Evolutionary conservation across 1,139 yeast species (phyloP), one percentile per base, ranked within the genome.

Genomic region (Taiozyma sp.): DNA sequence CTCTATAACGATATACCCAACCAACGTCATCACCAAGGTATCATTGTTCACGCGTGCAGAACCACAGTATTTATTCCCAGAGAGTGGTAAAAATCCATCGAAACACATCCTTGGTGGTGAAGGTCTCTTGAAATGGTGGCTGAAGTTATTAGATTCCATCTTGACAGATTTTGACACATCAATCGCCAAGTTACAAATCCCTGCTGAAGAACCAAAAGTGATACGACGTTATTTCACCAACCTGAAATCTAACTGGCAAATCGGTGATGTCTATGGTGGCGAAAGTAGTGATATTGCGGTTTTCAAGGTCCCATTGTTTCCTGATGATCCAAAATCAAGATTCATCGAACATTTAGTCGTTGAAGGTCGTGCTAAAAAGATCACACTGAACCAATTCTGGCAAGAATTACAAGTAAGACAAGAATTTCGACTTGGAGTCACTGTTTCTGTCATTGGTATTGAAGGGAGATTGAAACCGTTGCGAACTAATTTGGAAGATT

Each of bases 271-370:
- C 2, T 76, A 71, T 56, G 60, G 65, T 5, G 57, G 54, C 6
- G 51, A 56, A 2, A 55, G 55, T 7, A 47, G 50, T 2, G 69
- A 66, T 4, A 53, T 68, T 26, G 97, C 97, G 0, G 80, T 86
- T 10, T 74, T 76, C 52, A 66, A 72, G 35, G 76, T 95, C 7
- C 98, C 99, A 0, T 67, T 90, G 42, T 84, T 91, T 59, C 96
- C 97, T 0, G 99, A 95, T 67, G 99, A 93, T 63, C 99, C 99
- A 1, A 91, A 95, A 66, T 88, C 96, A 1, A 72, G 99, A 44
- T 93, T 93, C 64, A 67, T 95, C 28, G 97, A 90, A 60, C 88
- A 85, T 61, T 68, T 93, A 50, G 88, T 87, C 2, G 84, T 82
- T 7, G 97, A 89, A 54, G 79, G 78, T 50, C 73, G 97, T 43